Base-by-base conservation (phyloP, 768 basidiomycete genomes). In the Tulasnella calospora region DNA sequence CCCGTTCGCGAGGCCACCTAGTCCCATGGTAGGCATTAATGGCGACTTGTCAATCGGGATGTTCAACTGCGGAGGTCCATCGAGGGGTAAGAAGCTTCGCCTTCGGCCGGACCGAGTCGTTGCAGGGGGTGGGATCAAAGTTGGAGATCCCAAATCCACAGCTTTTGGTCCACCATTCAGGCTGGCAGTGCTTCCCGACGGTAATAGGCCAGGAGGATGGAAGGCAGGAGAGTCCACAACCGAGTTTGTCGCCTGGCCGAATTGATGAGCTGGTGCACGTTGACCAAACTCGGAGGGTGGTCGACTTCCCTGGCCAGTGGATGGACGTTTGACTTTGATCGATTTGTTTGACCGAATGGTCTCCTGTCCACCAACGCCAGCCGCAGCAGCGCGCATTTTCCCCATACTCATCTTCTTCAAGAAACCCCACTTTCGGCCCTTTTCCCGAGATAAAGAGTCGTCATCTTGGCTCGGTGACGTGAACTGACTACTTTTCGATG, bases 331-430 rank as follows among this genome's bases (percentile, higher is more conserved):
- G 44, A n/a, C 36, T 33, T 46, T 57, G 35, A 21, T 46, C 0
- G 44, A 38, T 38, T 44, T 71, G 23, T 35, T 40, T 6, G 67
- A 35, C 36, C 77, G 61, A 6, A 78, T 5, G 2, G 77, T 44
- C 5, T 71, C 70, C 21, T 33, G 77, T 17, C 44, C 23, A 23
- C n/a, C 23, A 5, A 21, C 35, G 10, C 35, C 44, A 19, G 23
- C 36, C 0, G 61, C 36, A 36, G 41, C 67, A 33, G 78, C 71
- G 81, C 90, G 90, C 86, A 97, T 92, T 84, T 93, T 94, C 19
- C 95, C 92, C 94, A 96, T 97, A 8, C 95, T 97, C 95, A 98
- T 98, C 86, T 98, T 98, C 86, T 79, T 95, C 79, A 98, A 86
- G 86, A 98, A 97, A 4, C 96, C 95, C 96, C 96, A 97, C 77